Evolutionary conservation across 1,284 basidiomycete species (phyloP).

Genomic region (Marasmius sp.): DNA sequence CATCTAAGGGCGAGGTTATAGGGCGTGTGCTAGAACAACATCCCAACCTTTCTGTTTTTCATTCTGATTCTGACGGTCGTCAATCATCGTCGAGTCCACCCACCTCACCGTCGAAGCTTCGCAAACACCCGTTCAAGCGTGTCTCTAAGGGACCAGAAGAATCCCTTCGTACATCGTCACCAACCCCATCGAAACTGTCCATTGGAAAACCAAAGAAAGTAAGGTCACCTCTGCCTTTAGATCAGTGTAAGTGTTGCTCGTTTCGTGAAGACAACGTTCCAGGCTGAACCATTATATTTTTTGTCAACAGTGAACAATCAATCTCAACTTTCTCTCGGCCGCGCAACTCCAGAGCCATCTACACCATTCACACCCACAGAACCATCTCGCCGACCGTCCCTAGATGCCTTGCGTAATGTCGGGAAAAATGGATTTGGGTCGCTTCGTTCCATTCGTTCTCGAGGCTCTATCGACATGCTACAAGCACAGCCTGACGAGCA

Average conservation of each 20-base stretch:
- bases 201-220: slow-evolving; percentile 53
- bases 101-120: slow-evolving; percentile 44
- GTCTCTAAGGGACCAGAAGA: slow-evolving; percentile 35
- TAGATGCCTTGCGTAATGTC: slow-evolving; percentile 23
- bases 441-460: slow-evolving; percentile 19
- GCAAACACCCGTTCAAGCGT: slow-evolving; percentile 41
- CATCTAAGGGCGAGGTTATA: slow-evolving; percentile 44
- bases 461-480: slow-evolving; percentile 33
- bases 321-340: slow-evolving; percentile 46
- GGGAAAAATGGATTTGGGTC: slow-evolving; percentile 15
- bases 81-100: slow-evolving; percentile 45
- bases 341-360: slow-evolving; percentile 32
- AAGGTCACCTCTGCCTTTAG: slow-evolving; percentile 46
- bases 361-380: slow-evolving; percentile 20
- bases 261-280: slow-evolving; percentile 9
- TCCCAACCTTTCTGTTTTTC: slow-evolving; percentile 45
- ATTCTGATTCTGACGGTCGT: slow-evolving; percentile 36
- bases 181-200: slow-evolving; percentile 37
- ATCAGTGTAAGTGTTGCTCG: slow-evolving; percentile 36
- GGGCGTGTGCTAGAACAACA: slow-evolving; percentile 45
- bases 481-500: slow-evolving; percentile 1
- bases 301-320: slow-evolving; percentile 23
- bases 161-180: slow-evolving; percentile 30
- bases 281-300: background rate
- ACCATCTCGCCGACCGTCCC: slow-evolving; percentile 22